Evolutionary conservation across 495 filamentous ascomycete species (phyloP), one percentile per base, ranked within the genome.

Genomic region (Penicillium flavigenum): DNA sequence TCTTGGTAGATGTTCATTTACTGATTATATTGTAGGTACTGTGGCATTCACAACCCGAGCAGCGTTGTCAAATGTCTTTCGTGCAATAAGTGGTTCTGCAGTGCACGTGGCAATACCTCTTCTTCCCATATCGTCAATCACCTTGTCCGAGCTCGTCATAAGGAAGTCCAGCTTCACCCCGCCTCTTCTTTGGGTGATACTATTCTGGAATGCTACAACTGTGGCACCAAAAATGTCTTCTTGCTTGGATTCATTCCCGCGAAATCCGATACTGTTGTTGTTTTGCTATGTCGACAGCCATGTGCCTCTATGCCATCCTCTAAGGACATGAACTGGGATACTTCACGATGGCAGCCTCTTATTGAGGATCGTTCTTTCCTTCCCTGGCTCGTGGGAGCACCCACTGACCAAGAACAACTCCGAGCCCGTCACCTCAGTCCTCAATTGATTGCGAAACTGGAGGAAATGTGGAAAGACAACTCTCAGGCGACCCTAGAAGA

Each of bases 291-390:
- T 73, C 90, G 94, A 31, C 94, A 98, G 70, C 94, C 94, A 45
- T 99, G 94, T 74, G 94, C 92, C 39, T 85, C 95, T 32, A 91
- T 88, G 79, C 88, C 90, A 5, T 96, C 93, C 11, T 91, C 91
- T n/a, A 99, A 99, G 76, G 94, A 98, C 66, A 99, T 99, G 94
- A 98, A 93, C 70, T 99, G 94, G 94, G 94, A 99, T 74, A 93
- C 92, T 14, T 96, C 95, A 8, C 86, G 92, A 61, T 99, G 94
- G 94, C 92, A 98, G 63, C 94, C 94, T 3, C 79, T 99, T 38
- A 97, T 99, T 58, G 92, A 97, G 68, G 94, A 99, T 63, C 91
- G 94, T 29, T 93, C 92, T 8, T 99, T 99, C 66, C 73, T 99
- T 26, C 83, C 85, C 38, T 99, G 94, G 94, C 89, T 99, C 48